Evolutionary conservation across 352 stramenopile species (phyloP), one percentile per base, ranked within the genome.

Genomic region (Aphanomyces stellatus): DNA sequence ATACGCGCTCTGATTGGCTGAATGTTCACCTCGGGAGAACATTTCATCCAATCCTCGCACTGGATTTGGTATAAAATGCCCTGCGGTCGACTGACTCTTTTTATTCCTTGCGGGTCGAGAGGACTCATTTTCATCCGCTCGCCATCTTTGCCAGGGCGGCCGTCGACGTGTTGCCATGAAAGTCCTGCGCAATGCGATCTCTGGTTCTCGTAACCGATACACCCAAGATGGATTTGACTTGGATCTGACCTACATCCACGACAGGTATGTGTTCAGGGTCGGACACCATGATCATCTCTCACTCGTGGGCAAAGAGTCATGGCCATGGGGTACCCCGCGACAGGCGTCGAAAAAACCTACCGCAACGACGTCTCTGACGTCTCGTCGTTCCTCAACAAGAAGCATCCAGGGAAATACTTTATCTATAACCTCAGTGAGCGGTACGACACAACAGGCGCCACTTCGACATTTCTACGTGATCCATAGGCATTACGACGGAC

Each of bases 361-460:
- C 81, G 85, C 57, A 93, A 93, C 75, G 82, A 91, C 72, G 90
- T 92, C 68, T 79, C 75, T 43, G 81, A 93, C 65, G 76, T 83
- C n/a, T 25, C 63, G 2, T 4, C 43, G 13, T 87, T 91, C 51
- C 70, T 93, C 2, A 85, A 90, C 62, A 83, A 76, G 51, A 78
- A 79, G 43, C 83, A 93, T 62, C 79, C 74, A 3, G 71, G 80
- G 43, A 70, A 63, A 22, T 93, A 91, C 69, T 82, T 82, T 55
- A 79, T 93, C 17, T 93, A 88, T 68, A 93, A 93, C 72, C 72
- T 93, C 34, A 92, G 83, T 74, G 85, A 92, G 65, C 79, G 85
- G 76, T 81, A 53, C 27, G 71, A 63, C 31, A 10, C 49, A 56
- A 17, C 37, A 17, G 8, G 37, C 8, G 37, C 8, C 53, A 55